Conservation (phyloP, 805 yeast species). For the Ogataea ramenticola region DNA sequence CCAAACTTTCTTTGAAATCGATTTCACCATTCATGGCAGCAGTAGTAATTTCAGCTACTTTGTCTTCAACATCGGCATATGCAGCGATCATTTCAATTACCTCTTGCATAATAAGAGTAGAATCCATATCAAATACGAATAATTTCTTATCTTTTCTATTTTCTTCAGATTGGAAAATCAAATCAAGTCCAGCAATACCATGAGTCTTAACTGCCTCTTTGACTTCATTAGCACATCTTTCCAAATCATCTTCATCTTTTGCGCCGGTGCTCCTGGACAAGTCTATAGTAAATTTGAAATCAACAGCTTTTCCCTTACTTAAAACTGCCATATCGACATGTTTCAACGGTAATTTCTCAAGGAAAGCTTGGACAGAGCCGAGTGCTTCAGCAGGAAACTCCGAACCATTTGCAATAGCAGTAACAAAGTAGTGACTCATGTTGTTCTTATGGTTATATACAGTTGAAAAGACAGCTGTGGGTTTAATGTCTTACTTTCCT, state of each 20-base stretch:
- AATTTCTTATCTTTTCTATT: slow-evolving; percentile 40
- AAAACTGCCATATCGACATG: slow-evolving; percentile 17
- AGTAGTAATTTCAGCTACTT: slow-evolving; percentile 84
- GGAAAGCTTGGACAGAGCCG: slow-evolving; percentile 15
- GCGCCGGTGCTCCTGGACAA: slow-evolving; percentile 7
- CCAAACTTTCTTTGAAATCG: slow-evolving; percentile 78
- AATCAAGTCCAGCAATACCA: slow-evolving; percentile 28
- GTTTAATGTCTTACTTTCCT: no score
- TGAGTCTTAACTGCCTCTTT: slow-evolving; percentile 14
- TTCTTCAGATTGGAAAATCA: slow-evolving; percentile 33
- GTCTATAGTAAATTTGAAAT: slow-evolving; percentile 23
- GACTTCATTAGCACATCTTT: slow-evolving; percentile 1
- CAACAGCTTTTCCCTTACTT: slow-evolving; percentile 31
- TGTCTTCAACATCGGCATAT: slow-evolving; percentile 80
- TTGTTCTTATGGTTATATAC: no score
- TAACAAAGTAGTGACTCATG: slow-evolving; percentile 20
- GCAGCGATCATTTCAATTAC: slow-evolving; percentile 95
- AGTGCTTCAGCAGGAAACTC: slow-evolving; percentile 15
- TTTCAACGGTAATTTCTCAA: slow-evolving; percentile 24
- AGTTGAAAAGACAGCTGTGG: no score
- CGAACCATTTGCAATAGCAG: slow-evolving; percentile 22
- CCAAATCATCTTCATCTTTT: slow-evolving; percentile 10
- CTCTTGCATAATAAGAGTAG: slow-evolving; percentile 92
- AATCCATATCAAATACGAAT: slow-evolving; percentile 95
- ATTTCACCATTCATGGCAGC: slow-evolving; percentile 96